These are phyloP conservation scores for Pezicula carpinea DNA, from an alignment of 2,329 filamentous ascomycete genomes.

Conservation along the genomic window DNA sequence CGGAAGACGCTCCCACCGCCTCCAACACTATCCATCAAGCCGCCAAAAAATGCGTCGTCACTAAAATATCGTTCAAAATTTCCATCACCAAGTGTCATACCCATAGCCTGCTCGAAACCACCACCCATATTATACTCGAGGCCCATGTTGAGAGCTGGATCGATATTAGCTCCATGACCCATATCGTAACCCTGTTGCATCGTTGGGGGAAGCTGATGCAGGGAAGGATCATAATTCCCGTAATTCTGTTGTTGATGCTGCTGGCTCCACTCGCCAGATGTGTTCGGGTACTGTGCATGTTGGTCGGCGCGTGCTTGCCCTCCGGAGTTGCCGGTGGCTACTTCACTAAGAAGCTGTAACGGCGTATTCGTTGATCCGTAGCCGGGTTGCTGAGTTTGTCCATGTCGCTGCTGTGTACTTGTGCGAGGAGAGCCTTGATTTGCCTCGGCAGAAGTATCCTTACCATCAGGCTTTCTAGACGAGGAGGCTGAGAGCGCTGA, in stretches of 20 bases:
- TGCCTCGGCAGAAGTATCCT: not conserved
- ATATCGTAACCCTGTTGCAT: slow-evolving; percentile 12
- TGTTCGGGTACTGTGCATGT: slow-evolving; percentile 14
- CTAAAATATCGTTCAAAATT: slow-evolving; percentile 26
- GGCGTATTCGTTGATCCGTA: slow-evolving; percentile 30
- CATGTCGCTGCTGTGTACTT: slow-evolving; percentile 13
- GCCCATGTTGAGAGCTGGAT: slow-evolving; percentile 24
- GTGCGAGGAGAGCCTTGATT: slow-evolving; percentile 6
- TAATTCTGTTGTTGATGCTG: slow-evolving; percentile 13
- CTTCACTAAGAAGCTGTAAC: slow-evolving; percentile 36
- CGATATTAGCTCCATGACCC: slow-evolving; percentile 18
- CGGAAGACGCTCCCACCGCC: slow-evolving; percentile 12
- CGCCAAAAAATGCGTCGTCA: slow-evolving; percentile 26
- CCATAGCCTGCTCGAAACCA: slow-evolving; percentile 29
- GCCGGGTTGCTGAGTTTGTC: slow-evolving; percentile 12
- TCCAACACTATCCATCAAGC: slow-evolving; percentile 22
- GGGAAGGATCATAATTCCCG: slow-evolving; percentile 13
- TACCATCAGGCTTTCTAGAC: not conserved
- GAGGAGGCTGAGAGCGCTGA: not conserved
- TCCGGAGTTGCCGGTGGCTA: slow-evolving; percentile 31
- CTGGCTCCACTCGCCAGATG: slow-evolving; percentile 17
- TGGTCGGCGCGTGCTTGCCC: slow-evolving; percentile 18
- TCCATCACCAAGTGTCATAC: slow-evolving; percentile 26
- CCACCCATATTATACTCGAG: slow-evolving; percentile 25
- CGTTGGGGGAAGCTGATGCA: slow-evolving; percentile 12